A percentile compares a stretch with the other conserved stretches of the same genome.
phyloP scores from a whole-genome alignment of 1,284 basidiomycete genomes.

The Heterobasidion annosum region DNA sequence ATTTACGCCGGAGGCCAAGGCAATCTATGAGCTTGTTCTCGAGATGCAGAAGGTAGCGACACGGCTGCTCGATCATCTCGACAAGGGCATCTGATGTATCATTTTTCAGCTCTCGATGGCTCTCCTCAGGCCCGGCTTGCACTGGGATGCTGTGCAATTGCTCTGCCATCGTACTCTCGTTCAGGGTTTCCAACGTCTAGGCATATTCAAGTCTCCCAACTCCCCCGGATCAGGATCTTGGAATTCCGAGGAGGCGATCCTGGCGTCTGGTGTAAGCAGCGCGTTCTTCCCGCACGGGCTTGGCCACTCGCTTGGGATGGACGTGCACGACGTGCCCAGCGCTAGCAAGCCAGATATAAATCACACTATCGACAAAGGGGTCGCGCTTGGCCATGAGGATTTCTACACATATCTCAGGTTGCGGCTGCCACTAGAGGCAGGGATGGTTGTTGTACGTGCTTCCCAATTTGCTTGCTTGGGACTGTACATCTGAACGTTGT shows the following conservation, averaged over 20 bases:
- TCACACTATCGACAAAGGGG: constrained; percentile 32
- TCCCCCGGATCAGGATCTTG: constrained; percentile 38
- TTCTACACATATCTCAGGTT: constrained; percentile 77
- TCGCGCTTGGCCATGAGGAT: constrained; percentile 41
- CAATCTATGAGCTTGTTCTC: constrained; percentile 79
- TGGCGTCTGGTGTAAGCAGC: constrained; percentile 66
- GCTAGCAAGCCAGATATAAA: constrained; percentile 59
- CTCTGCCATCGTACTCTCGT: constrained; percentile 75
- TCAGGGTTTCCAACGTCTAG: constrained; percentile 72
- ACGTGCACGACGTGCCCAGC: constrained; percentile 80
- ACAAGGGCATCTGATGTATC: not conserved
- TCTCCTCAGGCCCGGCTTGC: constrained; percentile 55
- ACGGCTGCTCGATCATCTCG: too few species aligned
- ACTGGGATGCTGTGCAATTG: constrained; percentile 83
- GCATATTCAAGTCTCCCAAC: constrained; percentile 65
- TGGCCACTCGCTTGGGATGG: constrained; percentile 82
- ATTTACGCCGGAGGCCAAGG: constrained; percentile 71
- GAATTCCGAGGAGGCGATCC: constrained; percentile 59
- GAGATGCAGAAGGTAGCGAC: constrained; percentile 75
- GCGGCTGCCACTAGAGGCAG: constrained; percentile 55
- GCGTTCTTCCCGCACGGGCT: constrained; percentile 92
- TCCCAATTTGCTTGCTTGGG: not conserved
- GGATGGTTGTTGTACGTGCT: constrained; percentile 75
- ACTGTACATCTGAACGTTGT: constrained; percentile 1
- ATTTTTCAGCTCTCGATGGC: constrained; percentile 53